These are phyloP conservation scores for Calonectria hongkongensis DNA, from an alignment of 2,329 filamentous ascomycete species.

Conservation along the genomic window DNA sequence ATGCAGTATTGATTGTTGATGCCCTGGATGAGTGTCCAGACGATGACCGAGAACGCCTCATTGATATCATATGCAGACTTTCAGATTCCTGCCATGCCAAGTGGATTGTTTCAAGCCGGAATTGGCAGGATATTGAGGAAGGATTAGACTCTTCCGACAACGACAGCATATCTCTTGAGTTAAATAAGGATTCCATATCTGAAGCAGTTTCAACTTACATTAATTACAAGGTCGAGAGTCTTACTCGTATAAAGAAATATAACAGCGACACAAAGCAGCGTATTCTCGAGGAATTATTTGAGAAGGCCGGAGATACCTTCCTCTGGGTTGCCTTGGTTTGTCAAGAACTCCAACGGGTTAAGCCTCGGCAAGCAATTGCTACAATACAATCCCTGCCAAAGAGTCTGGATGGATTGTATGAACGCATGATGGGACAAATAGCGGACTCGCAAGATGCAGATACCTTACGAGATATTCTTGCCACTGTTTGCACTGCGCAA, in stretches of 20 bases:
- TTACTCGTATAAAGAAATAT: not conserved
- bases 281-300: constrained; percentile 46
- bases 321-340: constrained; percentile 53
- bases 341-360: constrained; percentile 46
- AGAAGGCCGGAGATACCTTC: constrained; percentile 61
- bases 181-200: constrained; percentile 59
- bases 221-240: constrained; percentile 32
- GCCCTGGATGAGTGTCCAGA: constrained; percentile 18
- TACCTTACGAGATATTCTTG: constrained; percentile 60
- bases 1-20: constrained; percentile 17
- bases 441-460: constrained; percentile 51
- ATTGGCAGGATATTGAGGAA: constrained; percentile 59
- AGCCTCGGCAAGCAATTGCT: not conserved
- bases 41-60: not conserved
- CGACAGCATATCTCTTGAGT: constrained; percentile 58
- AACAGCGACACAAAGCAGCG: constrained; percentile 20
- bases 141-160: constrained; percentile 50
- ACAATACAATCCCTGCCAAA: constrained; percentile 55
- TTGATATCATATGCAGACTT: not conserved
- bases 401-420: constrained; percentile 61
- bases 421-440: constrained; percentile 61
- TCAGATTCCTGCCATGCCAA: not conserved
- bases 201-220: constrained; percentile 61
- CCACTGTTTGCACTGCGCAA: constrained; percentile 54
- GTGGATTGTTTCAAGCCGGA: constrained; percentile 14